Evolutionary conservation across 257 asterid species (phyloP), one percentile per base, ranked within the genome.

Genomic region (Penstemon newberryi): DNA sequence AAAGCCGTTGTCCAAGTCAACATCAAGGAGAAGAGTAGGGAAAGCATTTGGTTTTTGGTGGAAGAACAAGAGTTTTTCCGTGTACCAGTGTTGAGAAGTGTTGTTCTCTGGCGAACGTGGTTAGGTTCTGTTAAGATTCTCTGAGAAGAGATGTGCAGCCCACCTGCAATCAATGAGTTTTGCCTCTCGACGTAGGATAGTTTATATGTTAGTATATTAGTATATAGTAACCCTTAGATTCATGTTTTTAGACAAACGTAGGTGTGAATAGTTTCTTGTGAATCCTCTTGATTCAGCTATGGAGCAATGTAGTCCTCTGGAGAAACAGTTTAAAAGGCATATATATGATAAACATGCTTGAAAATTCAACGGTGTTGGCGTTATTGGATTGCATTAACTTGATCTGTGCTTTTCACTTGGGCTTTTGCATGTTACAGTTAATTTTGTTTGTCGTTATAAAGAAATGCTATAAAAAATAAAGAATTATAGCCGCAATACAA

Each of bases 1-100:
- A 36, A 86, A 80, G 71, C 89, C 94, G 7, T 59, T 87, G 25
- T 73, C 85, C 41, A 95, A 91, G 82, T 87, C 97, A 1, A 69
- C 74, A n/a, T 89, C 98, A 36, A 86, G 86, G 67, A 78, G 83
- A 61, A 87, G 83, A 81, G 86, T 81, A 11, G 87, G 91, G 3
- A 89, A 81, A 74, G 82, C 83, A 4, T 82, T 70, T 78, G 84
- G 87, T 70, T 87, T 79, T 58, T 87, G 85, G 92, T 62, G 90
- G 86, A 89, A 89, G 83, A 89, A 75, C 78, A 89, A 89, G 83
- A 83, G 92, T 62, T 82, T 83, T 42, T 82, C 95, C 5, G 81
- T 82, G 51, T 79, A 89, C 69, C 92, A 82, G 56, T 85, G 95
- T 66, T 89, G 71, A 76, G 19, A 66, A 45, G 62, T 61, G 33